A percentile compares a stretch with the other conserved stretches of the same genome.
phyloP scores from a whole-genome alignment of 768 basidiomycete species.

The Tremella fuciformis region DNA sequence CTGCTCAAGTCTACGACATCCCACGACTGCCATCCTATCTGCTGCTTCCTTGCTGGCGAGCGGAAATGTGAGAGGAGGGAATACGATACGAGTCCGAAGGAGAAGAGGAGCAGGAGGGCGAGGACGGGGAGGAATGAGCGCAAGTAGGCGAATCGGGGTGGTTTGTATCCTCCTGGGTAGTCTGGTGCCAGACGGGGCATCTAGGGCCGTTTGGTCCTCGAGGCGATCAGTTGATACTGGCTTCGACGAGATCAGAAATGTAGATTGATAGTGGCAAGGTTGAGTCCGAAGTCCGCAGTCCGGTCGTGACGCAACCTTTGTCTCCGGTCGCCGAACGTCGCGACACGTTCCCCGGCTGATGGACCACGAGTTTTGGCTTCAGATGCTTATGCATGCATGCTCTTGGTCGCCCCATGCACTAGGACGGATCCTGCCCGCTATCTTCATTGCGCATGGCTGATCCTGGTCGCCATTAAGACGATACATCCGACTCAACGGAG shows the following conservation, averaged over 20 bases:
- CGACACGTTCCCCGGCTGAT: too few relatives aligned
- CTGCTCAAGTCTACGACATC: conserved; percentile 57
- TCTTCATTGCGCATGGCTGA: too few relatives aligned
- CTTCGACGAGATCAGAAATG: neutral
- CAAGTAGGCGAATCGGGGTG: conserved; percentile 30
- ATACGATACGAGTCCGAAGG: conserved; percentile 68
- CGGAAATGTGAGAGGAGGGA: conserved; percentile 76
- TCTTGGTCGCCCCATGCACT: too few relatives aligned
- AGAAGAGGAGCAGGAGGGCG: conserved; percentile 64
- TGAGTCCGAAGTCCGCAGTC: too few relatives aligned
- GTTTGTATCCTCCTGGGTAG: conserved; percentile 8
- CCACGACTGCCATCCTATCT: conserved; percentile 88
- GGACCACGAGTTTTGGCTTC: too few relatives aligned
- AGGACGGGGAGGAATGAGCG: conserved; percentile 55
- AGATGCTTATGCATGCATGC: too few relatives aligned
- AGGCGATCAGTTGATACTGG: neutral
- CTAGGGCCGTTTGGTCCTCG: neutral
- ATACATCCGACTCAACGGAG: too few relatives aligned
- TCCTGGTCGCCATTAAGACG: too few relatives aligned
- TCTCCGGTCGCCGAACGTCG: too few relatives aligned
- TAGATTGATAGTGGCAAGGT: too few relatives aligned
- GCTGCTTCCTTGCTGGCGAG: conserved; percentile 56
- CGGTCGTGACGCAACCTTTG: too few relatives aligned
- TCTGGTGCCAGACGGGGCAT: conserved; percentile 23
- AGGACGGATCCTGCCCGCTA: too few relatives aligned